Base-by-base conservation (phyloP, 352 stramenopile genomes). In the Globisporangium camurandrum region DNA sequence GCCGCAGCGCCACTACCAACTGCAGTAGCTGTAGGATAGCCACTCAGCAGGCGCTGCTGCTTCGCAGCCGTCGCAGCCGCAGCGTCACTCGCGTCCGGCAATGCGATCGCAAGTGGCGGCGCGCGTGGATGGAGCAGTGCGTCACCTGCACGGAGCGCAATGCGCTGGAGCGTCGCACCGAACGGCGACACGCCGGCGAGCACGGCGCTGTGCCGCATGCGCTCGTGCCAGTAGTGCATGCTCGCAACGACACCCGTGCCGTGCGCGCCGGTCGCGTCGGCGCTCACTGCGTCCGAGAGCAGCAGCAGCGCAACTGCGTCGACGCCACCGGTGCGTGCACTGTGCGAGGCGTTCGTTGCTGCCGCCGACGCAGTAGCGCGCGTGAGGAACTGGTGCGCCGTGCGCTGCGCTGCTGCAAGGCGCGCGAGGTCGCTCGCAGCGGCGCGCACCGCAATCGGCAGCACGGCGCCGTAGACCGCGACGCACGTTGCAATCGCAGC, bases 91-190 rank as follows among this genome's bases (percentile, higher is more conserved):
- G 41, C 31, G 55, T 77, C 49, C 30, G 70, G 56, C 20, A 86
- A 66, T 36, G 67, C 72, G 48, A 91, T 70, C 40, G 62, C 59
- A 30, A 93, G 65, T n/a, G 82, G 79, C 12, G 77, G 79, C 0
- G 66, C 79, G 40, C 82, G 78, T 12, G 79, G 82, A 33, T 91
- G 82, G 40, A 93, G 52, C 42, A 91, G 57, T 8, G 71, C 71
- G 46, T 93, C 82, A 26, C 75, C 68, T 11, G 66, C 71, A 39
- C 74, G 88, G 1, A 86, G 61, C 22, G 77, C 76, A 5, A 86
- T 41, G 8, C 85, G 59, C 47, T 77, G 68, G 10, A 86, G 22
- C 22, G 70, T 57, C 46, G 66, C 57, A 12, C 61, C 58, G 14
- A 62, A 53, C 10, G 31, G 56, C 23, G 62, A 71, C 48, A 58